Conservation (phyloP, 257 asterid species). For the Coffea eugenioides region DNA sequence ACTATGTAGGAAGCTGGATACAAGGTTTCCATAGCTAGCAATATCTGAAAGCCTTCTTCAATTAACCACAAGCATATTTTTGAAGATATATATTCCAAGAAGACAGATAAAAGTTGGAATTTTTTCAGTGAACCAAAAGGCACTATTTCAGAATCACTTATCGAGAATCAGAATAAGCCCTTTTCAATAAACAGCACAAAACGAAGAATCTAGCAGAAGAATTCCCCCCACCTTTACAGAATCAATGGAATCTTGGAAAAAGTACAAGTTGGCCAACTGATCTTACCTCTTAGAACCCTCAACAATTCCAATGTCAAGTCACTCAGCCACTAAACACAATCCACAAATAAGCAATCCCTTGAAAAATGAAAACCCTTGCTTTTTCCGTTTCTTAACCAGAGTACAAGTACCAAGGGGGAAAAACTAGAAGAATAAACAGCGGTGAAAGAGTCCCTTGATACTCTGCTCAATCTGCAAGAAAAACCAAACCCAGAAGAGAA, state of each 20-base stretch:
- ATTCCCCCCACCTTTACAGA: constrained; percentile 4
- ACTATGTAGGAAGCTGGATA: constrained; percentile 33
- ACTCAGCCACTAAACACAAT: background rate
- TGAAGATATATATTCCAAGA: background rate
- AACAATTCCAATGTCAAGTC: background rate
- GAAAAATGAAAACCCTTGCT: too few relatives aligned
- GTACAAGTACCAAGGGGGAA: background rate
- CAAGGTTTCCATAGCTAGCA: constrained; percentile 47
- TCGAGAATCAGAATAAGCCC: constrained; percentile 44
- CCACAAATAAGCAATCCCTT: background rate
- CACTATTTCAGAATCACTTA: constrained; percentile 30
- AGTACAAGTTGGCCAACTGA: background rate
- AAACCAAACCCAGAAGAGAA: constrained; percentile 1
- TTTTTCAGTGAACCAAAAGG: constrained; percentile 30
- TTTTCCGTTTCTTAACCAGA: background rate
- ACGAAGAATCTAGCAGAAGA: constrained; percentile 18
- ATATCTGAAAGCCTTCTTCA: background rate
- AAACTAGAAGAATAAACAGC: background rate
- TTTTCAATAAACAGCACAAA: constrained; percentile 27
- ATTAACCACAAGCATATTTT: constrained; percentile 6
- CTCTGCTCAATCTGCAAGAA: constrained; percentile 5
- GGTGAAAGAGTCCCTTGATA: background rate
- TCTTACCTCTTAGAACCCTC: background rate
- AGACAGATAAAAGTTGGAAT: constrained; percentile 17
- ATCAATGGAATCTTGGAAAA: constrained; percentile 27